phyloP scores from a whole-genome alignment of 1,284 basidiomycete genomes.

The Pseudozyma tsukubaensis region DNA sequence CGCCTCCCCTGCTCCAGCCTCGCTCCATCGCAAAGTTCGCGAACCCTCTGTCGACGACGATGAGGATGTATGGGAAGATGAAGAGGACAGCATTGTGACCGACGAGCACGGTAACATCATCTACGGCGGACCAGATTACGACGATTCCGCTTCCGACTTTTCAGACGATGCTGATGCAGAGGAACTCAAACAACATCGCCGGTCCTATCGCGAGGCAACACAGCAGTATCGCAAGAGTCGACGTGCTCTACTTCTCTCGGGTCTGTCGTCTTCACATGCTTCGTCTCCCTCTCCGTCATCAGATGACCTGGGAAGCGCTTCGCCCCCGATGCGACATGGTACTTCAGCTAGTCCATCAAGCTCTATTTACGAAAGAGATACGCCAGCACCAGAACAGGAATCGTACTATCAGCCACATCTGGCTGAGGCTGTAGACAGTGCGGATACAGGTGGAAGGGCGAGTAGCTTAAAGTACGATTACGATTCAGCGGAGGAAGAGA shows the following conservation, averaged over 20 bases:
- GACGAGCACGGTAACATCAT: conserved; percentile 37
- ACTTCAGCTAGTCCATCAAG: conserved; percentile 28
- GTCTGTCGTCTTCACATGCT: conserved; percentile 34
- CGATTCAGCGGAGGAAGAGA: conserved; percentile 10
- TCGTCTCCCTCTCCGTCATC: conserved; percentile 23
- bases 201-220: conserved; percentile 44
- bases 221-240: conserved; percentile 51
- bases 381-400: conserved; percentile 4
- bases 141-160: conserved; percentile 36
- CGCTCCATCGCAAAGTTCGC: conserved; percentile 1
- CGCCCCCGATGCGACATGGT: conserved; percentile 14
- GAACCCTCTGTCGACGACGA: conserved; percentile 26
- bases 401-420: conserved; percentile 30
- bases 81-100: conserved; percentile 32
- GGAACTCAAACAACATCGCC: conserved; percentile 24
- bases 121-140: conserved; percentile 28
- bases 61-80: conserved; percentile 49
- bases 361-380: conserved; percentile 15
- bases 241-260: conserved; percentile 44
- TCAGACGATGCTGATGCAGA: conserved; percentile 30
- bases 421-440: conserved; percentile 35
- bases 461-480: conserved; percentile 21
- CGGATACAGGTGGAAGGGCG: conserved; percentile 19
- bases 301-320: conserved; percentile 25
- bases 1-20: conserved; percentile 10